Conservation (phyloP, 2,329 filamentous ascomycete genomes). For the Calonectria montana region DNA sequence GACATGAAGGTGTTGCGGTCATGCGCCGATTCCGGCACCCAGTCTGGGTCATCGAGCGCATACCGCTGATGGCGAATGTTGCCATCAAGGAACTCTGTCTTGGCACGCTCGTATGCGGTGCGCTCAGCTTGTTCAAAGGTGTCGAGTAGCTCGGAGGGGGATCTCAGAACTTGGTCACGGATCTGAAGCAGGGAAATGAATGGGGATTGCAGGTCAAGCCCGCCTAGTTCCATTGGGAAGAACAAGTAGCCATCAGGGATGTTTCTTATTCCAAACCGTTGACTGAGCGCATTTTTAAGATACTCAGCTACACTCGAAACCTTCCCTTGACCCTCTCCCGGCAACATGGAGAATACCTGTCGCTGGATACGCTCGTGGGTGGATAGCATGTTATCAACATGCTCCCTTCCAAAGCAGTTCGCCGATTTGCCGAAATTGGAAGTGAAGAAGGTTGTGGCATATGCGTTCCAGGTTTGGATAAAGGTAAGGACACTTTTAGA, state of each 20-base stretch:
- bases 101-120: constrained; percentile 48
- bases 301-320: constrained; percentile 63
- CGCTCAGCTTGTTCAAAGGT: constrained; percentile 49
- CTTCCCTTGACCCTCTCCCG: constrained; percentile 32
- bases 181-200: constrained; percentile 57
- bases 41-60: constrained; percentile 36
- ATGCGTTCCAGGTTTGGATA: constrained; percentile 64
- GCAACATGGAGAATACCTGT: constrained; percentile 55
- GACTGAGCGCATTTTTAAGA: constrained; percentile 62
- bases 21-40: constrained; percentile 43
- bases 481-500: constrained; percentile 61
- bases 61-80: constrained; percentile 15
- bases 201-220: constrained; percentile 58
- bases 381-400: constrained; percentile 63
- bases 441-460: constrained; percentile 62
- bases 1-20: constrained; percentile 55
- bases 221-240: constrained; percentile 58
- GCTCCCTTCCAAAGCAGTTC: constrained; percentile 62
- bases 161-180: constrained; percentile 46
- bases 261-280: constrained; percentile 60
- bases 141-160: constrained; percentile 46
- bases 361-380: constrained; percentile 62
- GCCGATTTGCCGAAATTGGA: constrained; percentile 64
- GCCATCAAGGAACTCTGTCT: constrained; percentile 49
- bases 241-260: constrained; percentile 60